Evolutionary conservation across 352 stramenopile genomes (phyloP).

Genomic region (Phytophthora hybrid): DNA sequence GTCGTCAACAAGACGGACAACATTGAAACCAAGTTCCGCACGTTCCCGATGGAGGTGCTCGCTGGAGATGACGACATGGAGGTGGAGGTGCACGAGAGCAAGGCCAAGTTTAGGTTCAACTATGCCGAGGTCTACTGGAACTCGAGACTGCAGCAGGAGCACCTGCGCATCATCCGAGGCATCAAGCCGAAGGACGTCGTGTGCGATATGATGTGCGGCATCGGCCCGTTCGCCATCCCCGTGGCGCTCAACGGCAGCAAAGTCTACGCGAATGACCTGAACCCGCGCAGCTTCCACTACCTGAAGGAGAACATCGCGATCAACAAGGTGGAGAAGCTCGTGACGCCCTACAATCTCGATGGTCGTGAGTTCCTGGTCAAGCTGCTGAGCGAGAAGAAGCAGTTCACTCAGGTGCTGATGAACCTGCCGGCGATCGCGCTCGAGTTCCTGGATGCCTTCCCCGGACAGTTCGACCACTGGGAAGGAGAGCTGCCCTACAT

Average conservation of each 20-base stretch:
- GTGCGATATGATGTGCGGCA: conserved; percentile 96
- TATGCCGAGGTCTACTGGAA: conserved; percentile 99
- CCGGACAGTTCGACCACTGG: conserved; percentile 71
- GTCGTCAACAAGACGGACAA: conserved; percentile 98
- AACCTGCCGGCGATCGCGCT: conserved; percentile 95
- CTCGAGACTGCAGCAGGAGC: conserved; percentile 95
- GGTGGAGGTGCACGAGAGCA: conserved; percentile 94
- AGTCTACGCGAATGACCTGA: conserved; percentile 95
- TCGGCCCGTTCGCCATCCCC: conserved; percentile 96
- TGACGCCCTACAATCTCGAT: conserved; percentile 94
- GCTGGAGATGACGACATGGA: conserved; percentile 87
- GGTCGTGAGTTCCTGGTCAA: conserved; percentile 91
- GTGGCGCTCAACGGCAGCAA: conserved; percentile 85
- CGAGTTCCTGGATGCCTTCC: conserved; percentile 93
- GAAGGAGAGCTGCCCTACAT: conserved; percentile 84
- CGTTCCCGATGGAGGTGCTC: conserved; percentile 97
- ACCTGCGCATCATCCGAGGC: conserved; percentile 91
- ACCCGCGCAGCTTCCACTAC: conserved; percentile 92
- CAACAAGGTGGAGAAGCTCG: conserved; percentile 90
- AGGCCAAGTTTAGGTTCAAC: conserved; percentile 94
- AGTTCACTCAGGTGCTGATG: conserved; percentile 95
- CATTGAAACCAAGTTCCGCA: conserved; percentile 96
- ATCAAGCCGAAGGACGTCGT: conserved; percentile 80
- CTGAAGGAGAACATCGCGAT: conserved; percentile 90
- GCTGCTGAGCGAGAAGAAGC: conserved; percentile 69